A percentile compares a stretch with the other conserved stretches of the same genome.
Conservation (phyloP, 1,139 yeast species). For the Keqinozyma sinolaborantium region DNA sequence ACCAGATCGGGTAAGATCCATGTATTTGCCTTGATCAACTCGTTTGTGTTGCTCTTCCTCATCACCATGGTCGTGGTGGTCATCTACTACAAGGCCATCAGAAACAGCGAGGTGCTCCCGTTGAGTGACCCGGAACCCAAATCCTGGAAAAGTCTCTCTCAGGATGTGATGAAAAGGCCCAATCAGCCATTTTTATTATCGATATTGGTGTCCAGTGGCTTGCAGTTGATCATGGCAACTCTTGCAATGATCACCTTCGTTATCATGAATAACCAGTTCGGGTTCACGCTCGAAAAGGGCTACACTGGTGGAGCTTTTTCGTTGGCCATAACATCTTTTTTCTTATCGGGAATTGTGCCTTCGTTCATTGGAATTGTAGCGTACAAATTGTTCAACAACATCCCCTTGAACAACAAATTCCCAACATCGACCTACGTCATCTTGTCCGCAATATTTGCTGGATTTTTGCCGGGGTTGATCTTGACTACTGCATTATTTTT, state of each 20-base stretch:
- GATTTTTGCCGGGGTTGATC: constrained; percentile 57
- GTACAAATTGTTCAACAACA: constrained; percentile 49
- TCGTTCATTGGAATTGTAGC: constrained; percentile 68
- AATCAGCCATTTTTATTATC: constrained; percentile 43
- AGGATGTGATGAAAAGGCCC: constrained; percentile 57
- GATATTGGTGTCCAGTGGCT: constrained; percentile 67
- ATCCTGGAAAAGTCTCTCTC: constrained; percentile 51
- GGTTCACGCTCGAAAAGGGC: constrained; percentile 25
- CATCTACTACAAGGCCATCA: constrained; percentile 52
- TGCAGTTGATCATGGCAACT: constrained; percentile 64
- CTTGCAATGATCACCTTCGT: constrained; percentile 59
- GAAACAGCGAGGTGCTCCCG: constrained; percentile 28
- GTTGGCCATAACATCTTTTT: constrained; percentile 56
- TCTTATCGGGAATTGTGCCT: constrained; percentile 68
- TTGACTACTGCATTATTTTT: constrained; percentile 51
- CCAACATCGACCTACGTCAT: constrained; percentile 10
- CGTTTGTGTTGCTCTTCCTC: constrained; percentile 56
- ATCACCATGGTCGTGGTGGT: constrained; percentile 63
- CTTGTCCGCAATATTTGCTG: constrained; percentile 55
- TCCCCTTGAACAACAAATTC: constrained; percentile 24
- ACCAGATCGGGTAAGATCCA: constrained; percentile 49
- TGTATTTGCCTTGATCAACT: constrained; percentile 69
- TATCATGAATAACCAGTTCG: constrained; percentile 42
- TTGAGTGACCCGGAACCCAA: constrained; percentile 8
- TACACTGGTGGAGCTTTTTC: constrained; percentile 67